Conservation (phyloP, 495 filamentous ascomycete genomes). For the Hyphodiscus hymeniophilus region DNA sequence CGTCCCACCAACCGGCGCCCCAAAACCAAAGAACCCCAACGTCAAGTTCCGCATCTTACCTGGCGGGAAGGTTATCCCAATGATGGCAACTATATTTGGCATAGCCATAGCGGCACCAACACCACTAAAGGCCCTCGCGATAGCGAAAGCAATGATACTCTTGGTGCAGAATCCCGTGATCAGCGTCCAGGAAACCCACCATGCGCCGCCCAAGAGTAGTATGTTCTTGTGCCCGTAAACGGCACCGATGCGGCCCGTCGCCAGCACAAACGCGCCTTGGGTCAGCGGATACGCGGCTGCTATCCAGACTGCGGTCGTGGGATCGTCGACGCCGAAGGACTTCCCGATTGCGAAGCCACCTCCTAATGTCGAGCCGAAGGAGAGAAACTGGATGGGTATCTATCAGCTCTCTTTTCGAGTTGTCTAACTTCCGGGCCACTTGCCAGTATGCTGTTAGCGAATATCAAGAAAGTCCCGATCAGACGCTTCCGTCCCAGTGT, state of each 20-base stretch:
- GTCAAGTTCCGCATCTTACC: constrained; percentile 39
- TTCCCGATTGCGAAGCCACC: no score
- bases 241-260: constrained; percentile 40
- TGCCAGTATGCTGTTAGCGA: no score
- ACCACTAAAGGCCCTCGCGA: constrained; percentile 33
- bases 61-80: constrained; percentile 37
- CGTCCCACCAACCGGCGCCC: constrained; percentile 38
- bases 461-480: no score
- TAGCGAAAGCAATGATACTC: constrained; percentile 32
- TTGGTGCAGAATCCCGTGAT: constrained; percentile 32
- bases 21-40: constrained; percentile 42
- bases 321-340: no score
- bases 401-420: no score
- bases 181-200: constrained; percentile 30
- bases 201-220: constrained; percentile 29
- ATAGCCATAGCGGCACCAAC: constrained; percentile 39
- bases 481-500: no score
- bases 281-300: constrained; percentile 22
- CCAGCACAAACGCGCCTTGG: constrained; percentile 41
- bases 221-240: constrained; percentile 42
- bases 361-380: no score
- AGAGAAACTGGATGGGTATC: no score
- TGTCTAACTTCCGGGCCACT: no score
- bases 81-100: constrained; percentile 39
- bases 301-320: background rate